Percentiles rank a stretch among this genome's conserved stretches.
These are phyloP conservation scores for Setomelanomma holmii DNA, from an alignment of 2,329 filamentous ascomycete genomes.

Conservation along the genomic window DNA sequence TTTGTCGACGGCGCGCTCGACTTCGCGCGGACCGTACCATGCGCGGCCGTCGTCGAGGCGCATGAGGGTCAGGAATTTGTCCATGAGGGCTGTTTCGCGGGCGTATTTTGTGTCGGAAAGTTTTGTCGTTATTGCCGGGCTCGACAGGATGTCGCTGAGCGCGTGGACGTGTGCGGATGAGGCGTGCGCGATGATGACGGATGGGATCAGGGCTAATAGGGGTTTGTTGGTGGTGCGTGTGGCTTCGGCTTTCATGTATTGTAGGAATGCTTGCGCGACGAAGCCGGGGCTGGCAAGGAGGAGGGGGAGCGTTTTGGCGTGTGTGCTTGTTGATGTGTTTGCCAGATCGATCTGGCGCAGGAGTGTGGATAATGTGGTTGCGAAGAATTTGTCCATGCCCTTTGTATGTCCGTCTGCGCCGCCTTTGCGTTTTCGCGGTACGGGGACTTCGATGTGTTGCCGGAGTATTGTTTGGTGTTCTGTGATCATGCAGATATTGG, in stretches of 20 bases:
- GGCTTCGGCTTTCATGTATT: conserved; percentile 69
- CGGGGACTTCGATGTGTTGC: conserved; percentile 69
- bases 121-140: conserved; percentile 75
- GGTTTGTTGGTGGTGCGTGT: conserved; percentile 75
- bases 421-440: conserved; percentile 72
- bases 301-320: conserved; percentile 62
- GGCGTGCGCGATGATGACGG: conserved; percentile 77
- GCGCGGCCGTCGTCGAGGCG: conserved; percentile 85
- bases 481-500: conserved; percentile 83
- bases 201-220: conserved; percentile 67
- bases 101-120: conserved; percentile 89
- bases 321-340: conserved; percentile 46
- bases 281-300: conserved; percentile 91
- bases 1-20: conserved; percentile 81
- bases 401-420: conserved; percentile 69
- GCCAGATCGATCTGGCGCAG: conserved; percentile 77
- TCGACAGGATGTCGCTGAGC: conserved; percentile 85
- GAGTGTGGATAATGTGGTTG: conserved; percentile 76
- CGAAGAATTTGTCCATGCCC: conserved; percentile 79
- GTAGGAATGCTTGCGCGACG: conserved; percentile 79
- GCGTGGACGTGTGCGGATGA: conserved; percentile 87
- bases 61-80: conserved; percentile 79
- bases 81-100: conserved; percentile 82
- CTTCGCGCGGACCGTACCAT: conserved; percentile 87
- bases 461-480: conserved; percentile 80